Base-by-base conservation (phyloP, 1,284 basidiomycete species). In the Marasmius sp. region DNA sequence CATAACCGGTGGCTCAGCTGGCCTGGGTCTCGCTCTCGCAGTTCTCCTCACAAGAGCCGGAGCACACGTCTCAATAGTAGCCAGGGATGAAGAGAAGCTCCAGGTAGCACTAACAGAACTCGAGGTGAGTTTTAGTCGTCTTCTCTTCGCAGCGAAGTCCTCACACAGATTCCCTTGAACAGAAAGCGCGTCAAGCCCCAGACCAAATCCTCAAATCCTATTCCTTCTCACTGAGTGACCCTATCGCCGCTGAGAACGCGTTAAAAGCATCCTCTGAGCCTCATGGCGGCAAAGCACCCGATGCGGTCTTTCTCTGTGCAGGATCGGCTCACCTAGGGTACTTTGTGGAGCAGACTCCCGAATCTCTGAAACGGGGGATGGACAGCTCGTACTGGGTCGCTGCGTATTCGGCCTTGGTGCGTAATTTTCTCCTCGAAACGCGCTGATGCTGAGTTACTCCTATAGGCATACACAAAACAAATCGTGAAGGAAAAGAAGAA, bases 51-150 rank as follows among this genome's bases (percentile, higher is more conserved):
- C 87, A n/a, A 75, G 80, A 65, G 80, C 81, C 58, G 94, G 94
- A 1, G 92, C 93, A 1, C 79, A 93, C 70, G 88, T 96, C 3
- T 91, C 90, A 1, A 91, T 96, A 63, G 89, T 94, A 38, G 92
- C 93, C 47, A 81, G 93, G 33, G 84, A 88, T 66, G 78, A 86
- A 65, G 74, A 77, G 50, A 88, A 85, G 64, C 78, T 94, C 34
- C 75, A 83, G 57, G 75, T 73, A n/a, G 92, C 92, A 0, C 66
- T 90, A 10, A 75, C 74, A 20, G 75, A 83, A 62, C 70, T 95
- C 33, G 86, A 93, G 81, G 91, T 89, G 59, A 58, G 77, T 66
- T 39, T 27, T 36, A 47, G 22, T 11, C 11, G 14, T 41, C 16
- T 22, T 33, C 12, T 5, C 39, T 2, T 16, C 1, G 27, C 9